Conservation (phyloP, 225 moss, liverwort and hornwort species). For the Marchantia paleacea region DNA sequence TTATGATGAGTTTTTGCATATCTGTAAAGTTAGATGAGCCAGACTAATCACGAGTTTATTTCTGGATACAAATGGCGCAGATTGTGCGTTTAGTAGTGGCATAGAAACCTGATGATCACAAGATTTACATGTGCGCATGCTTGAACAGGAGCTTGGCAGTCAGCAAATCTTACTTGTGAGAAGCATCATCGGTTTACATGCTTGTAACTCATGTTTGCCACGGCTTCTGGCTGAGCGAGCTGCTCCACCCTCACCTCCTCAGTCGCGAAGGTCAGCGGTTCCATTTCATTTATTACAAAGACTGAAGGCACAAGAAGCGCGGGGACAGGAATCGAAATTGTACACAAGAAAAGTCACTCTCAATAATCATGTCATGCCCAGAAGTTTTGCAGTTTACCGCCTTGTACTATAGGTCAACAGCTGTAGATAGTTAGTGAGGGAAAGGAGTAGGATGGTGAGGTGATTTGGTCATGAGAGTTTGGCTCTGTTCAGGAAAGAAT, state of each 20-base stretch:
- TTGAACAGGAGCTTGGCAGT: not conserved
- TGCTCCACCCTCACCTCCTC: not conserved
- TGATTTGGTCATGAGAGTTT: not conserved
- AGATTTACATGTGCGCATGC: not conserved
- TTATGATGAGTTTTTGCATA: not conserved
- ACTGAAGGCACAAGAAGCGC: slow-evolving; percentile 8
- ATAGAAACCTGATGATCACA: not conserved
- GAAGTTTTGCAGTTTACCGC: slow-evolving; percentile 9
- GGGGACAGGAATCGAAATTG: not conserved
- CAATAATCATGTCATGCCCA: not conserved
- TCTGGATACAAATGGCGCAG: no score
- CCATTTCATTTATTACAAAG: not conserved
- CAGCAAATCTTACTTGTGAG: not conserved
- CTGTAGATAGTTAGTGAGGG: slow-evolving; percentile 5
- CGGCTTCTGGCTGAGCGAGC: not conserved
- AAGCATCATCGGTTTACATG: not conserved
- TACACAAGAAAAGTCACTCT: not conserved
- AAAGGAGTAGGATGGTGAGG: not conserved
- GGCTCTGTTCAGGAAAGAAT: not conserved
- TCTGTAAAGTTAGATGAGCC: not conserved
- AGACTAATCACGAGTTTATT: not conserved
- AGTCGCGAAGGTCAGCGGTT: not conserved
- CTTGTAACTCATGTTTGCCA: not conserved
- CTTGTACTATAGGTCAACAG: not conserved
- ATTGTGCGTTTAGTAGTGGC: not conserved